Conservation (phyloP, 2,329 filamentous ascomycete genomes). For the Chaetothyriales sp. region DNA sequence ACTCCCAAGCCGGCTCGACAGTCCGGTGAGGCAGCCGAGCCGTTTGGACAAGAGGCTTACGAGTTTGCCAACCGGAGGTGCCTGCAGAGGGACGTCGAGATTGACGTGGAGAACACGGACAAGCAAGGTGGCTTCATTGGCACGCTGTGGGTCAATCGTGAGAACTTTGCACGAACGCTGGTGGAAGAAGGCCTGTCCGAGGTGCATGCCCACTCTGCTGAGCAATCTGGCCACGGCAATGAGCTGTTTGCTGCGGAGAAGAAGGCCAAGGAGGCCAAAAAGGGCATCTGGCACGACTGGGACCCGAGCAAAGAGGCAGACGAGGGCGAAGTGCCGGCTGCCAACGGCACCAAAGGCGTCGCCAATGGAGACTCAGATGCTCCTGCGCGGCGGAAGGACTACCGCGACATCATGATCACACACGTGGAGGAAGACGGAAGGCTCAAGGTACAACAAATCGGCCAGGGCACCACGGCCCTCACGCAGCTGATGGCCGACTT, state of each 20-base stretch:
- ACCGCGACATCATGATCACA: conserved; percentile 85
- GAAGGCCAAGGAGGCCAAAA: conserved; percentile 75
- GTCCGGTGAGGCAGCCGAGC: conserved; percentile 68
- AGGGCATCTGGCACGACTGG: conserved; percentile 87
- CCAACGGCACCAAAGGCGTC: conserved; percentile 36
- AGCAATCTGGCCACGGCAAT: conserved; percentile 78
- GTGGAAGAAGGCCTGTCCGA: conserved; percentile 88
- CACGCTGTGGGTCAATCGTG: conserved; percentile 79
- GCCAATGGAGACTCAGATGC: conserved; percentile 41
- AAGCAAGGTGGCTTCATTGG: conserved; percentile 97
- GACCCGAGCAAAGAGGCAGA: conserved; percentile 74
- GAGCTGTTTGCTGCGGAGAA: conserved; percentile 81
- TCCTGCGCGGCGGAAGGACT: conserved; percentile 63
- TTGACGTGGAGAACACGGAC: conserved; percentile 88
- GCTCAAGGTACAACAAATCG: conserved; percentile 84
- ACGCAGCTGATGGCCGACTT: conserved; percentile 84
- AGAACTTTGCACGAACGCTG: conserved; percentile 86
- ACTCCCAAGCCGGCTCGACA: conserved; percentile 76
- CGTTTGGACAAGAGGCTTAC: conserved; percentile 86
- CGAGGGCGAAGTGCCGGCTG: conserved; percentile 33
- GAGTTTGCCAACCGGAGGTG: conserved; percentile 80
- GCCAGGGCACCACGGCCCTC: conserved; percentile 69
- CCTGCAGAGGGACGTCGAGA: conserved; percentile 89
- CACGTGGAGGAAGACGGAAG: conserved; percentile 71
- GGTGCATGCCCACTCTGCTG: conserved; percentile 88